phyloP scores from a whole-genome alignment of 306 rosid genomes.

The Phaseolus lunatus region DNA sequence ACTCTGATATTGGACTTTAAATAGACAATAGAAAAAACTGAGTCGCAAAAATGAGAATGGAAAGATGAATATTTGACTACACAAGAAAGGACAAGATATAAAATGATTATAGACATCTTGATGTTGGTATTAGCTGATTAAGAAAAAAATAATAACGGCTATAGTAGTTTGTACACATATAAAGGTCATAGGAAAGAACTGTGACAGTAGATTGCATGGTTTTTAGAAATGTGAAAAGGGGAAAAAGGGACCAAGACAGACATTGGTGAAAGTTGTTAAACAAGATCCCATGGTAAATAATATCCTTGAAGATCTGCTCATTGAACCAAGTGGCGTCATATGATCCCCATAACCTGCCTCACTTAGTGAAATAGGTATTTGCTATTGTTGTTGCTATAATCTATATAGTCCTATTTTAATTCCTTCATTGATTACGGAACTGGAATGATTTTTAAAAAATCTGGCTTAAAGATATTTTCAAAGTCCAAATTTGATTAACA shows the following conservation, averaged over 20 bases:
- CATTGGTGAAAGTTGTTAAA: background rate
- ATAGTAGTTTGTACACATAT: background rate
- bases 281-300: background rate
- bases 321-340: background rate
- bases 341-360: background rate
- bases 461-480: conserved; percentile 9
- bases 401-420: background rate
- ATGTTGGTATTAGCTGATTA: background rate
- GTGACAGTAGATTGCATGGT: background rate
- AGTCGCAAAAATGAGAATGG: background rate
- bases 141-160: background rate
- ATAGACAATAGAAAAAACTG: background rate
- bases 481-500: conserved; percentile 25
- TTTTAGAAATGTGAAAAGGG: background rate
- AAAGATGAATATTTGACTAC: background rate
- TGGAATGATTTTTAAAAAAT: conserved; percentile 16
- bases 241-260: background rate
- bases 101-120: background rate
- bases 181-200: background rate
- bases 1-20: background rate
- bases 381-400: background rate
- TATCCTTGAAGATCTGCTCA: background rate
- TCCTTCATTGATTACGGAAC: background rate
- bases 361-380: background rate
- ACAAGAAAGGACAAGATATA: background rate